phyloP scores from a whole-genome alignment of 495 filamentous ascomycete genomes.

The Penicillium crystallinum region DNA sequence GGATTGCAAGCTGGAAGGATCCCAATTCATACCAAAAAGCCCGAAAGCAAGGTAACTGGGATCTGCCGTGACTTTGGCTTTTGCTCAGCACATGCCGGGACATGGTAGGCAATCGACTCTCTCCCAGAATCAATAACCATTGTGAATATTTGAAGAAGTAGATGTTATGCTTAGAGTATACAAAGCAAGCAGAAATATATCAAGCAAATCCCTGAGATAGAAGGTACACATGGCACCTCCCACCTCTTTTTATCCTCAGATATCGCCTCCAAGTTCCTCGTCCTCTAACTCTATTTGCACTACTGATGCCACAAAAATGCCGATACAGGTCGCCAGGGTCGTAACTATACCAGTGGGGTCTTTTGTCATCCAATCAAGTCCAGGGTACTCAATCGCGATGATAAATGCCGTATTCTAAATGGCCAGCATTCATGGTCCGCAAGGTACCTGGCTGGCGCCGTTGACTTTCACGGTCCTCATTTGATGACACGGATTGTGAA shows the following conservation, averaged over 20 bases:
- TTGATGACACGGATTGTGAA: not conserved
- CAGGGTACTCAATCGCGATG: conserved; percentile 6
- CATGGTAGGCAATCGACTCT: conserved; percentile 19
- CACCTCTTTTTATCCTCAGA: conserved; percentile 10
- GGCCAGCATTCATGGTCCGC: conserved; percentile 13
- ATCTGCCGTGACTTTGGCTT: conserved; percentile 21
- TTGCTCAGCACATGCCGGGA: conserved; percentile 4
- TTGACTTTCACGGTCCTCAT: conserved; percentile 27
- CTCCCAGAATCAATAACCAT: conserved; percentile 34
- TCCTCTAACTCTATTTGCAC: not conserved
- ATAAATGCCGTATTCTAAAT: conserved; percentile 17
- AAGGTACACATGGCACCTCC: conserved; percentile 11
- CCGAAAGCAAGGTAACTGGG: conserved; percentile 45
- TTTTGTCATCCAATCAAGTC: conserved; percentile 3
- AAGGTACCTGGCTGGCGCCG: conserved; percentile 21
- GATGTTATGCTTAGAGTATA: not conserved
- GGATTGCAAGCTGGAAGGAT: not conserved
- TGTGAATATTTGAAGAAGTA: not conserved
- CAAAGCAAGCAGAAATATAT: not conserved
- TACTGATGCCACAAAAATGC: conserved; percentile 2
- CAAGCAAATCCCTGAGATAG: not conserved
- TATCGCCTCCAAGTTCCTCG: conserved; percentile 29
- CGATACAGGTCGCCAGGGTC: conserved; percentile 12
- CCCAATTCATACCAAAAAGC: conserved; percentile 36
- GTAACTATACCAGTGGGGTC: conserved; percentile 6